Evolutionary conservation across 495 filamentous ascomycete species (phyloP).

Genomic region (Delitschia confertaspora): DNA sequence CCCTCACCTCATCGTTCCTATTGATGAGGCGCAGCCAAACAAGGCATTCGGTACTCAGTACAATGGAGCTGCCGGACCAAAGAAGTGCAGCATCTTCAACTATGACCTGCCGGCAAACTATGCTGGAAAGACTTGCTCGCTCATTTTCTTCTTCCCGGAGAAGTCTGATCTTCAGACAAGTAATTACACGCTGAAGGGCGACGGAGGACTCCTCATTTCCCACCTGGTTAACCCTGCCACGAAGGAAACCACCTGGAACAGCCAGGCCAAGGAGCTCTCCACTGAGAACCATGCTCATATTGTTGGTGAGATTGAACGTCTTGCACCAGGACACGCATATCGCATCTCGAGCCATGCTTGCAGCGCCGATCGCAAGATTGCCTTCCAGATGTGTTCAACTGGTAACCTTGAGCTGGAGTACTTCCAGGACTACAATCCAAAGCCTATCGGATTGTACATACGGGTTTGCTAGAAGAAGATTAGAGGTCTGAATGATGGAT

Average conservation of each 20-base stretch:
- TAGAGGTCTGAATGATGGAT: too few species aligned
- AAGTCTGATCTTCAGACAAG: conserved; percentile 33
- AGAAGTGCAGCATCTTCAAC: conserved; percentile 56
- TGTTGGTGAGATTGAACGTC: too few species aligned
- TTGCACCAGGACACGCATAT: neutral
- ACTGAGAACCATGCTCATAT: too few species aligned
- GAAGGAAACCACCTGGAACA: conserved; percentile 7
- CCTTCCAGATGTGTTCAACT: conserved; percentile 44
- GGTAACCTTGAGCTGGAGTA: conserved; percentile 50
- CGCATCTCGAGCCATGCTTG: conserved; percentile 33
- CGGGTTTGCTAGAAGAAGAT: conserved; percentile 49
- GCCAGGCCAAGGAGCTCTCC: neutral
- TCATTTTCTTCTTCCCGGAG: conserved; percentile 58
- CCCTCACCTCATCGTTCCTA: conserved; percentile 59
- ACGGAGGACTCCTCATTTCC: conserved; percentile 40
- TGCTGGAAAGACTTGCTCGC: conserved; percentile 51
- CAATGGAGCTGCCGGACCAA: conserved; percentile 38
- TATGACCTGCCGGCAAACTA: conserved; percentile 53
- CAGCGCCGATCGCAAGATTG: conserved; percentile 43
- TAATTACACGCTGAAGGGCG: conserved; percentile 40
- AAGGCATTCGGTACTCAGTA: conserved; percentile 41
- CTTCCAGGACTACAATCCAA: conserved; percentile 54
- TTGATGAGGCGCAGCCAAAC: conserved; percentile 49
- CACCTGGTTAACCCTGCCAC: conserved; percentile 40
- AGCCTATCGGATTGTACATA: conserved; percentile 57